Conservation (phyloP, 2,329 filamentous ascomycete genomes). For the Daldinia sp. region DNA sequence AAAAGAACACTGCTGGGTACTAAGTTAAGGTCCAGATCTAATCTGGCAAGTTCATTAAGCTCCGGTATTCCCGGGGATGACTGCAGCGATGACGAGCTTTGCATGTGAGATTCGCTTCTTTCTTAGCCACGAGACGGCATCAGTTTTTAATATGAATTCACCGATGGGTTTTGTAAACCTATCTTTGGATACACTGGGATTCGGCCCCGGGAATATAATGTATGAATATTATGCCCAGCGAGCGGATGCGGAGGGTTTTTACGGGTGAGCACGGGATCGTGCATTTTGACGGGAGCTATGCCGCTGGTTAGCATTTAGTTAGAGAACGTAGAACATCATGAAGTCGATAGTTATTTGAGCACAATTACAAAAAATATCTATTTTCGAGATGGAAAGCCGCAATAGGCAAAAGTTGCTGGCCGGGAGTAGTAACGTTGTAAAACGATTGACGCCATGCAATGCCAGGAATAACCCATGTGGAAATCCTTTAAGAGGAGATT, state of each 20-base stretch:
- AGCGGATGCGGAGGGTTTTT: not conserved
- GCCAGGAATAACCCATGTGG: constrained; percentile 22
- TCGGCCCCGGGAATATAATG: constrained; percentile 10
- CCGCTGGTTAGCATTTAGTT: not conserved
- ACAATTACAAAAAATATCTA: not conserved
- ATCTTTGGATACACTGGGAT: constrained; percentile 11
- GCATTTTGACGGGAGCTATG: constrained; percentile 10
- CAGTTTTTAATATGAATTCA: not conserved
- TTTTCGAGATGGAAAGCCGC: not conserved
- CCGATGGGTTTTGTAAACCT: not conserved
- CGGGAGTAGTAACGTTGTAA: not conserved
- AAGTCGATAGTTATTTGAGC: not conserved
- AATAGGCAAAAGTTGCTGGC: not conserved
- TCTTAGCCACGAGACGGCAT: not conserved
- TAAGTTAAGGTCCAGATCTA: constrained; percentile 30
- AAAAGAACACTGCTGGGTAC: constrained; percentile 7
- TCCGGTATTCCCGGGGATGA: constrained; percentile 20
- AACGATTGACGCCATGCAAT: not conserved
- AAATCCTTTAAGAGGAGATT: constrained; percentile 22
- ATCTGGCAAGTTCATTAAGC: constrained; percentile 18
- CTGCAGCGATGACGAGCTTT: constrained; percentile 41
- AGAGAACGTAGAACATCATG: not conserved
- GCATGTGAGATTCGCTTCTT: constrained; percentile 25
- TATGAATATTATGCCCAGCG: constrained; percentile 3
- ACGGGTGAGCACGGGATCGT: not conserved